Evolutionary conservation across 805 yeast species (phyloP).

Genomic region (Alloascoidea africana): DNA sequence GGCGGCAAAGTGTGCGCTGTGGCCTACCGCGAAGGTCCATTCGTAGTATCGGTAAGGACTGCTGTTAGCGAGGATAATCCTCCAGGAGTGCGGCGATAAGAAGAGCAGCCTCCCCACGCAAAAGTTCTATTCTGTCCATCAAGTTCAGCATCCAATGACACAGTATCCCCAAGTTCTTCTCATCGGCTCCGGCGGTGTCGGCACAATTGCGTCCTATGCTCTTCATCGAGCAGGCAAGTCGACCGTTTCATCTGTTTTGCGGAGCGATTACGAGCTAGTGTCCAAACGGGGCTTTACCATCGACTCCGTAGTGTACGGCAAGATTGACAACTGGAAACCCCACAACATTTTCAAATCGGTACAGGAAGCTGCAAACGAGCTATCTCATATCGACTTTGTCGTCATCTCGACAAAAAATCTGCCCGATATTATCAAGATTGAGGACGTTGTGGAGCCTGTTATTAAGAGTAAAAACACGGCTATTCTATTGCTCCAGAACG

Average conservation of each 20-base stretch:
- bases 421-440: conserved; percentile 44
- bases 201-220: conserved; percentile 59
- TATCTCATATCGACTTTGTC: conserved; percentile 35
- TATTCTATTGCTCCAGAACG: conserved; percentile 49
- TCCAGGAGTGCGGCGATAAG: not conserved
- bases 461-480: conserved; percentile 29
- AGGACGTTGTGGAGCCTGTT: conserved; percentile 34
- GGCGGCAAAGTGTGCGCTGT: too few species aligned
- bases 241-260: conserved; percentile 43
- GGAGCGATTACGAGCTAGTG: conserved; percentile 49
- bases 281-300: conserved; percentile 38
- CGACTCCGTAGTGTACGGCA: conserved; percentile 49
- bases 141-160: conserved; percentile 7
- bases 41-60: not conserved
- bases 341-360: conserved; percentile 20
- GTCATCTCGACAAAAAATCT: conserved; percentile 48
- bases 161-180: conserved; percentile 45
- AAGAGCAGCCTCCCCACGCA: too few species aligned
- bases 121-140: too few species aligned
- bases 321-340: conserved; percentile 39
- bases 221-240: conserved; percentile 31
- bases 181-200: conserved; percentile 82
- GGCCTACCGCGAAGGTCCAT: too few species aligned
- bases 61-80: not conserved
- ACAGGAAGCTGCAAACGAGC: conserved; percentile 27